Conservation (phyloP, 192 early-diverging fungal genomes). For the Coemansia umbellata region DNA sequence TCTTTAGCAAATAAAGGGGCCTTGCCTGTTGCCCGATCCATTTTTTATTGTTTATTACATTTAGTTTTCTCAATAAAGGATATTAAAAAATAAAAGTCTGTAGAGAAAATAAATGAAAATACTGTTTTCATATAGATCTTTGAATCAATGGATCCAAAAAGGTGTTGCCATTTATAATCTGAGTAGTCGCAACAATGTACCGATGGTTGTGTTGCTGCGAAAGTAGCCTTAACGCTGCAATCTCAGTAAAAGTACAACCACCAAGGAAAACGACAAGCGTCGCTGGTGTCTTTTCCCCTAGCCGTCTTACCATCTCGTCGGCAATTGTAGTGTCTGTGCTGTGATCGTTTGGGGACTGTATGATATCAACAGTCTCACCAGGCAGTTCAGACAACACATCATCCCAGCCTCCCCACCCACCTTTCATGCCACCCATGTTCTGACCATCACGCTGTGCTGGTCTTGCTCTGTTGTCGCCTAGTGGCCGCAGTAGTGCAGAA, state of each 20-base stretch:
- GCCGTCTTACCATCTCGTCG: conserved; percentile 33
- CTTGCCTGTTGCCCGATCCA: too few species aligned
- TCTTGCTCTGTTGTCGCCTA: conserved; percentile 28
- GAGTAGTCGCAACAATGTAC: conserved; percentile 84
- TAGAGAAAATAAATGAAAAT: too few species aligned
- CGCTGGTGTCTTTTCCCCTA: conserved; percentile 55
- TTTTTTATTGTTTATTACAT: too few species aligned
- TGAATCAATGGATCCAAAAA: conserved; percentile 60
- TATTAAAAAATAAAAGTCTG: background rate
- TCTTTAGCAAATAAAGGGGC: conserved; percentile 27
- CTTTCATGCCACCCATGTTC: conserved; percentile 41
- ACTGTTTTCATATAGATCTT: background rate
- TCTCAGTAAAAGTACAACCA: conserved; percentile 92
- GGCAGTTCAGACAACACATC: conserved; percentile 77
- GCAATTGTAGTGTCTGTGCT: conserved; percentile 31
- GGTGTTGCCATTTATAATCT: conserved; percentile 81
- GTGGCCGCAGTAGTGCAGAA: conserved; percentile 38
- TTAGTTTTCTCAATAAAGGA: background rate
- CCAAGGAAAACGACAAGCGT: conserved; percentile 93
- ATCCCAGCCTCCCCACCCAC: conserved; percentile 87
- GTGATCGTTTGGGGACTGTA: conserved; percentile 59
- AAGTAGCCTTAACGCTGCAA: conserved; percentile 86
- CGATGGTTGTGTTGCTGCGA: conserved; percentile 75
- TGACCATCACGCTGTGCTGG: conserved; percentile 9
- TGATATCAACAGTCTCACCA: conserved; percentile 76